A percentile compares a stretch with the other conserved stretches of the same genome.
Evolutionary conservation across 225 moss, liverwort and hornwort species (phyloP).

Genomic region (Takakia lepidozioides): DNA sequence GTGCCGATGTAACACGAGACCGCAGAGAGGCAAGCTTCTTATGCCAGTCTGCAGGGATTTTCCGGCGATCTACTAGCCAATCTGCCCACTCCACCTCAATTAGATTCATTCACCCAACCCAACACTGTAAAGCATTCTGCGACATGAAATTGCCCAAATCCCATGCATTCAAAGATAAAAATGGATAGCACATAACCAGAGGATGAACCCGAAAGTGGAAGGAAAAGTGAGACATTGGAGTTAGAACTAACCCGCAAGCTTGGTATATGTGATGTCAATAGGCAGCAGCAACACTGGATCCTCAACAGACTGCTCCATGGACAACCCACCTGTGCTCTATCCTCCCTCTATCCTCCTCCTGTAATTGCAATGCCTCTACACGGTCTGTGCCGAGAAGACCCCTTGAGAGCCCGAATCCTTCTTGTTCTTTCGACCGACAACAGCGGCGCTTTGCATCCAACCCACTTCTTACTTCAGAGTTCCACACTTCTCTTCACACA

Average conservation of each 20-base stretch:
- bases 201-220: background rate
- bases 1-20: conserved; percentile 42
- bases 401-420: too few relatives aligned
- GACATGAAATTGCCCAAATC: background rate
- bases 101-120: too few relatives aligned
- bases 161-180: background rate
- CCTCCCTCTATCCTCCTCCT: too few relatives aligned
- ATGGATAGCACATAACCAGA: background rate
- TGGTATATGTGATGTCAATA: conserved; percentile 87
- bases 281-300: conserved; percentile 59
- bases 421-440: too few relatives aligned
- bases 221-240: background rate
- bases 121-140: background rate
- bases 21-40: conserved; percentile 80
- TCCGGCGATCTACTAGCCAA: conserved; percentile 93
- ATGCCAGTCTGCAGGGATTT: conserved; percentile 76
- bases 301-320: conserved; percentile 3
- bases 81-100: conserved; percentile 36
- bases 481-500: too few relatives aligned
- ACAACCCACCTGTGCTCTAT: too few relatives aligned
- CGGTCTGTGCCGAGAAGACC: too few relatives aligned
- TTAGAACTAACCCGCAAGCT: conserved; percentile 59
- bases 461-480: too few relatives aligned
- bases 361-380: too few relatives aligned
- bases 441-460: too few relatives aligned